A percentile compares a stretch with the other conserved stretches of the same genome.
Conservation (phyloP, 2,329 filamentous ascomycete species). For the Lasiodiplodia hormozganensis region DNA sequence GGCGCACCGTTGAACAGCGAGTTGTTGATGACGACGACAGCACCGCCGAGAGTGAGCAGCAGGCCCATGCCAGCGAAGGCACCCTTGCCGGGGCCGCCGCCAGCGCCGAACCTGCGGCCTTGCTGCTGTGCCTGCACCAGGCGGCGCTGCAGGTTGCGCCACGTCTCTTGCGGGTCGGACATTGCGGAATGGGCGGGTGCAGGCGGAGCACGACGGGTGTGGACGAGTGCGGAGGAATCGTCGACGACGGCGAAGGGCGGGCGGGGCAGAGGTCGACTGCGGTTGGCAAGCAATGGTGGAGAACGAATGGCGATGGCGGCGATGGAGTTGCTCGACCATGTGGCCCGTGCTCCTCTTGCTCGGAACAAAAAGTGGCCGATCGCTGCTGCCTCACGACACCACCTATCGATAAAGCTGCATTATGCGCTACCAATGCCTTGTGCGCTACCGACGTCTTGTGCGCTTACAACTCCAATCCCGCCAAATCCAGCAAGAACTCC, state of each 20-base stretch:
- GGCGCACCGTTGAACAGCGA: constrained; percentile 71
- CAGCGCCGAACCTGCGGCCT: constrained; percentile 41
- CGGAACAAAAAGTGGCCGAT: constrained; percentile 24
- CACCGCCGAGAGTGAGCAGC: constrained; percentile 62
- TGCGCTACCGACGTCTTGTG: no score
- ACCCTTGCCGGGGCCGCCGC: constrained; percentile 57
- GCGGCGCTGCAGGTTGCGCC: constrained; percentile 69
- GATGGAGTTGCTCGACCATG: not conserved
- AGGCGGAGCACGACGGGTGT: not conserved
- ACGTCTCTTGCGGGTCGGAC: constrained; percentile 68
- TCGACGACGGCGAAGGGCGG: not conserved
- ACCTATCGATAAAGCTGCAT: no score
- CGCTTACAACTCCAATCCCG: no score
- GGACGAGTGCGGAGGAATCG: not conserved
- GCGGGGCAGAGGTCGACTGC: not conserved
- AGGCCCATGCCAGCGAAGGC: constrained; percentile 62
- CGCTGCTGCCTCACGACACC: not conserved
- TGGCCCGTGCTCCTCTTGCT: constrained; percentile 9
- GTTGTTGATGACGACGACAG: constrained; percentile 64
- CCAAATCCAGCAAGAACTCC: no score
- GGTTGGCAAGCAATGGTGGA: constrained; percentile 14
- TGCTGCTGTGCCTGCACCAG: constrained; percentile 58
- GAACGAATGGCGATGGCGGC: constrained; percentile 19
- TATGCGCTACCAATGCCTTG: no score
- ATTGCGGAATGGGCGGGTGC: not conserved